Base-by-base conservation (phyloP, 2,329 filamentous ascomycete genomes). In the Polytolypa hystricis region DNA sequence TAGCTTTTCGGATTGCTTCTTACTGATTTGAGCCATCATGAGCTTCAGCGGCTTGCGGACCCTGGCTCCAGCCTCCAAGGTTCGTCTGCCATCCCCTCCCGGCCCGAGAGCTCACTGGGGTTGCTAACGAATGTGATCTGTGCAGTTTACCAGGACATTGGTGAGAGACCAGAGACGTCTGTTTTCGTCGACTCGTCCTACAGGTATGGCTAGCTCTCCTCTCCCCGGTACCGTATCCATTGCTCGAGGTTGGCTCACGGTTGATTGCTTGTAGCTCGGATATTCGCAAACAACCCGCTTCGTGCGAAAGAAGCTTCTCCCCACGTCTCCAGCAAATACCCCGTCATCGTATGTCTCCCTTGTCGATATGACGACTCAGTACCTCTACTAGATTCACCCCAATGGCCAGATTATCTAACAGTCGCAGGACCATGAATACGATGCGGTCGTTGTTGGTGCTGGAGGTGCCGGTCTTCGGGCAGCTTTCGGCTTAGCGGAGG, bases 221-320 rank as follows among this genome's bases (percentile, higher is more conserved):
- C 30, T 30, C 30, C n/a, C n/a, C n/a, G n/a, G n/a, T n/a, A n/a
- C n/a, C n/a, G 37, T 35, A 27, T 44, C 31, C 37, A 45, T 50
- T 54, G 52, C 54, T 39, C 45, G 39, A 47, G 45, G 45, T 49
- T 42, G 43, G 11, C 11, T n/a, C 17, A 11, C 8, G 11, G 6
- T 14, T 28, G 26, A n/a, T n/a, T n/a, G n/a, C n/a, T n/a, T n/a
- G n/a, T 52, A 86, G 84, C 85, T 56, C 79, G 81, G 61, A 84
- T 96, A 60, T 83, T 93, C 61, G 79, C 82, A 53, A 89, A 81
- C 64, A 76, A 79, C 51, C 84, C 84, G 49, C 73, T 96, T 48
- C 80, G 86, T 62, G 91, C 89, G 40, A 94, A 93, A 71, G 87
- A 95, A 70, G 87, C 87, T 20, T 84, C 84, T 45, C 79, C 84